phyloP scores from a whole-genome alignment of 192 early-diverging fungal genomes.

The Dissophora ornata region DNA sequence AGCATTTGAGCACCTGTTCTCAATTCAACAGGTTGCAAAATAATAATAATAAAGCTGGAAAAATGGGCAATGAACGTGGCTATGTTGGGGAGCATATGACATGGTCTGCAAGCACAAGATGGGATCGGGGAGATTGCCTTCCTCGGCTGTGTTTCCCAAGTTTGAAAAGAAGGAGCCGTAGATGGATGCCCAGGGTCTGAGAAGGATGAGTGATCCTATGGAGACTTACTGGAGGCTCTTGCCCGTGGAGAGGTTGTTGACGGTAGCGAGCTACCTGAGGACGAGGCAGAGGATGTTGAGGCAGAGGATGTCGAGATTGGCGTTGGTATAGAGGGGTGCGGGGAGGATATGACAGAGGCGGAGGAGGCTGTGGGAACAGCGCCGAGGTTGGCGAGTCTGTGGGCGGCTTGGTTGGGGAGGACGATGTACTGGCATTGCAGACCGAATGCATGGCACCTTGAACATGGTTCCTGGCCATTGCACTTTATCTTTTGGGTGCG shows the following conservation, averaged over 20 bases:
- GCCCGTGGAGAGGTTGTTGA: neutral
- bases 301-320: neutral
- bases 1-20: too few relatives aligned
- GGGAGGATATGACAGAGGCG: neutral
- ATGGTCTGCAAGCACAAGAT: too few relatives aligned
- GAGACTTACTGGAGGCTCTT: conserved; percentile 6
- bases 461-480: conserved; percentile 48
- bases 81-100: too few relatives aligned
- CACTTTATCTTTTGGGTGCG: conserved; percentile 55
- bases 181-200: too few relatives aligned
- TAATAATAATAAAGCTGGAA: too few relatives aligned
- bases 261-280: too few relatives aligned
- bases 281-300: neutral
- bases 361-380: neutral
- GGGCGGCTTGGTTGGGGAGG: conserved; percentile 48
- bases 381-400: conserved; percentile 20
- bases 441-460: conserved; percentile 41
- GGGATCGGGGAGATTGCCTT: too few relatives aligned
- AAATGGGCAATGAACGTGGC: too few relatives aligned
- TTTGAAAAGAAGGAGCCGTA: too few relatives aligned
- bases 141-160: too few relatives aligned
- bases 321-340: neutral
- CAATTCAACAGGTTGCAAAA: too few relatives aligned
- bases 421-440: conserved; percentile 52
- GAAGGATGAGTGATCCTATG: neutral